Base-by-base conservation (phyloP, 2,329 filamentous ascomycete species). In the Sordariomycetes sp. region DNA sequence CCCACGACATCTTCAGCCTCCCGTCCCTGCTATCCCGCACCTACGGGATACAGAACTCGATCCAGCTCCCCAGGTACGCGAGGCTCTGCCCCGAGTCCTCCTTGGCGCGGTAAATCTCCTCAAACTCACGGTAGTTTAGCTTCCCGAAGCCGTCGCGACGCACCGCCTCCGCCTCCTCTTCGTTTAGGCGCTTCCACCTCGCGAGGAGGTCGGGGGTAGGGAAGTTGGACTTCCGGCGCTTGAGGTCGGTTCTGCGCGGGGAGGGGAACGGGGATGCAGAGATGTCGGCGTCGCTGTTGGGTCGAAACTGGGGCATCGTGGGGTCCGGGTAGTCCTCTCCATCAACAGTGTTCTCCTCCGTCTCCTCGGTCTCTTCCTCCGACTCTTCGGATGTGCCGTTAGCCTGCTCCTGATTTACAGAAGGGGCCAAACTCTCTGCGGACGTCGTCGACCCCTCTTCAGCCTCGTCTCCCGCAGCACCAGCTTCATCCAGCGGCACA, bases 21-120 rank as follows among this genome's bases (percentile, higher is more conserved):
- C 34, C 12, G 15, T 25, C 13, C 34, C 34, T 7, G 8, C 39
- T 22, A 17, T 25, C 50, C 42, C 50, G 28, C 35, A 42, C 53
- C 68, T 75, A 82, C 15, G 82, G 82, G 62, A 86, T 85, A 67
- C 82, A 86, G 67, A 85, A 84, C 67, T 96, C 91, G 69, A 96
- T 89, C 92, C 92, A 97, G 64, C 83, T 89, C 59, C 89, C 89
- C 53, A 96, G 76, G 69, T 96, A 92, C 62, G 89, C 87, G 60
- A 91, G 76, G 56, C 85, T 73, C 65, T 83, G 82, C 15, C 77
- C 79, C 32, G 74, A 72, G 25, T 82, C 81, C 62, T 85, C 80
- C 61, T 84, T 78, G n/a, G 76, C 76, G 63, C 83, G 81, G 73
- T 94, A 89, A 54, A 86, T 84, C 45, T 74, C 74, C 64, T 89